Base-by-base conservation (phyloP, 306 rosid genomes). In the Cyclanthera cordifolia region DNA sequence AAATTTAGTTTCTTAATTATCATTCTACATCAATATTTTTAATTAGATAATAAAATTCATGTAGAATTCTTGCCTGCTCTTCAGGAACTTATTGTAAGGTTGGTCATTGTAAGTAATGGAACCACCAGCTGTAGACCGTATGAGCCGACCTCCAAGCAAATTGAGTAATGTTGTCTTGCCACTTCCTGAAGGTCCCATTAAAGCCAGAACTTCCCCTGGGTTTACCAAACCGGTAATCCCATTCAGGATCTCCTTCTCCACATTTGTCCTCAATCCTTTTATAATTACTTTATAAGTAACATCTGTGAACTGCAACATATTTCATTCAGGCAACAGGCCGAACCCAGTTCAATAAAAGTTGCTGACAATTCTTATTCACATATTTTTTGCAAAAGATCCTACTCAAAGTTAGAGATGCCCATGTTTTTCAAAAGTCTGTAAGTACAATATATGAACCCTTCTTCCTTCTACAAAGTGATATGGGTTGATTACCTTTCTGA, bases 161-260 rank as follows among this genome's bases (percentile, higher is more conserved):
- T 78, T 94, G 2, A 94, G 75, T 16, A 94, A 95, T 10, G 86
- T 83, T 25, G 99, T 89, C 71, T 94, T 94, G 79, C 99, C 99
- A 77, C 99, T 90, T 73, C 99, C 97, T 3, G 97, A 94, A 61
- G 99, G 99, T 41, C 99, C 99, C 99, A 94, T 94, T 75, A 94
- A 71, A 24, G 99, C 99, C 72, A 94, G 75, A 74, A 94, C 97
- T 77, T 94, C 99, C 4, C 99, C 92, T 11, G 99, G 99, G 78
- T 79, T 80, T 32, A 94, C 96, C 8, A 73, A 80, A 63, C 99
- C 99, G 3, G 83, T 82, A 46, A 94, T 90, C 59, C 99, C 97
- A 71, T 86, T 67, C 81, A 94, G 69, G 49, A 94, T 88, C 34
- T 88, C 87, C 79, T 90, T 94, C 84, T 94, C 95, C 58, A 59